A percentile compares a stretch with the other conserved stretches of the same genome.
Evolutionary conservation across 306 rosid species (phyloP).

Genomic region (Gillenia trifoliata): DNA sequence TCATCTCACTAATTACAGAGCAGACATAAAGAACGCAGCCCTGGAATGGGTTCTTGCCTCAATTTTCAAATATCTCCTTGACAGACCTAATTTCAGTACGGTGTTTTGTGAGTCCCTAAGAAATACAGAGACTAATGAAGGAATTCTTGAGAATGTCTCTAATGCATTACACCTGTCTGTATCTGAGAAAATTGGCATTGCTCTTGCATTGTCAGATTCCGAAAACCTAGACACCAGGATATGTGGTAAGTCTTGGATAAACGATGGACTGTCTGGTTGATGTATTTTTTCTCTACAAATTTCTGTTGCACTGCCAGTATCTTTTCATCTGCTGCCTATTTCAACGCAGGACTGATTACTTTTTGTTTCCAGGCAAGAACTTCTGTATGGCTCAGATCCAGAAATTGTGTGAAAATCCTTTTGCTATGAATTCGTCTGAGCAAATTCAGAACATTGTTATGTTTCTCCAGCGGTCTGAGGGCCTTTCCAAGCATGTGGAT

Average conservation of each 20-base stretch:
- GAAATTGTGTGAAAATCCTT: constrained; percentile 62
- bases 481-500: constrained; percentile 82
- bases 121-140: constrained; percentile 59
- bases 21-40: constrained; percentile 47
- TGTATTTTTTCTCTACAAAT: background rate
- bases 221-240: constrained; percentile 68
- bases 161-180: constrained; percentile 56
- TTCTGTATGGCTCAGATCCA: constrained; percentile 84
- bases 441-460: constrained; percentile 62
- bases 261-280: background rate
- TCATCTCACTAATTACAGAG: constrained; percentile 40
- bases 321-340: background rate
- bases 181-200: constrained; percentile 64
- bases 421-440: constrained; percentile 51
- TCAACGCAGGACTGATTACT: constrained; percentile 2
- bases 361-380: constrained; percentile 55
- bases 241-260: constrained; percentile 47
- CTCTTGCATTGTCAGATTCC: constrained; percentile 89
- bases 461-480: constrained; percentile 83
- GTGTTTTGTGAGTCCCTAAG: constrained; percentile 73
- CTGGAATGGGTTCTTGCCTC: constrained; percentile 49
- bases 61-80: constrained; percentile 61
- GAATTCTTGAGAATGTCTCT: constrained; percentile 53
- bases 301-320: constrained; percentile 1
- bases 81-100: constrained; percentile 73